Evolutionary conservation across 2,329 filamentous ascomycete genomes (phyloP).

Genomic region (Pseudophaeomoniella oleicola): DNA sequence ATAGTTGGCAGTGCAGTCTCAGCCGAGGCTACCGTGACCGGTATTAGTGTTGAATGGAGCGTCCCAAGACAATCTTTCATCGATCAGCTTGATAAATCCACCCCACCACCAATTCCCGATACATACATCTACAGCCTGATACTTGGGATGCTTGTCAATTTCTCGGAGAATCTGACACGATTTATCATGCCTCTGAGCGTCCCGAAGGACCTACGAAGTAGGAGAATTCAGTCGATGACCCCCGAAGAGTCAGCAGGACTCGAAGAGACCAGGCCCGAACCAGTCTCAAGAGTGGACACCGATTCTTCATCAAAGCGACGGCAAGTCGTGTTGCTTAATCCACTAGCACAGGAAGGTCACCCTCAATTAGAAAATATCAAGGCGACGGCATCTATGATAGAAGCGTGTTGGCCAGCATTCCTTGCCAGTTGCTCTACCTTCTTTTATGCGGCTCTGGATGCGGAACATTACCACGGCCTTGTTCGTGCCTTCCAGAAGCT

Average conservation of each 20-base stretch:
- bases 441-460: constrained; percentile 77
- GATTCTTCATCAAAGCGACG: constrained; percentile 34
- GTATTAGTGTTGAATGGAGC: constrained; percentile 88
- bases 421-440: constrained; percentile 93
- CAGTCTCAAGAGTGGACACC: constrained; percentile 9
- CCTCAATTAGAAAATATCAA: constrained; percentile 56
- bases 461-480: constrained; percentile 82
- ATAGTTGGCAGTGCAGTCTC: constrained; percentile 64
- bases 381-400: constrained; percentile 67
- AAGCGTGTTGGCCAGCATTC: constrained; percentile 89
- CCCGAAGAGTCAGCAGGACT: constrained; percentile 19
- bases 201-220: constrained; percentile 48
- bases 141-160: constrained; percentile 71
- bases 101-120: constrained; percentile 69
- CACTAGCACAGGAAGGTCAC: constrained; percentile 60
- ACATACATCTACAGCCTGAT: constrained; percentile 89
- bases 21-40: constrained; percentile 50
- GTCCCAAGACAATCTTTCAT: constrained; percentile 74
- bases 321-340: constrained; percentile 71
- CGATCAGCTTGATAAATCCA: constrained; percentile 85
- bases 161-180: constrained; percentile 85
- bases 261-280: constrained; percentile 17
- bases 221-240: constrained; percentile 21
- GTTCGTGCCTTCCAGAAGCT: constrained; percentile 92
- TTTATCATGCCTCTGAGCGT: constrained; percentile 87